Base-by-base conservation (phyloP, 1,284 basidiomycete genomes). In the Trichosporon inkin region DNA sequence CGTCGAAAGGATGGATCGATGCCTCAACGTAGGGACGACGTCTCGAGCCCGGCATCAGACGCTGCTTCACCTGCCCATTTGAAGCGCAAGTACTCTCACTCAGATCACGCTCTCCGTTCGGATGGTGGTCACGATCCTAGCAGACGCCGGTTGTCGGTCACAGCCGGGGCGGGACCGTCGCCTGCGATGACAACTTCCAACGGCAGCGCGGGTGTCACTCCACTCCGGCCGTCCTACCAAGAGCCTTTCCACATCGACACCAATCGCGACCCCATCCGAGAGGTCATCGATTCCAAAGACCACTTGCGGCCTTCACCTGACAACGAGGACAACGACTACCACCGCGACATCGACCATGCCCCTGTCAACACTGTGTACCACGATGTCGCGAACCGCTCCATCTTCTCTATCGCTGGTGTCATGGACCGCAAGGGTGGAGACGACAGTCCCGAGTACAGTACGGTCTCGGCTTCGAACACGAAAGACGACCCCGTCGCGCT, bases 351-450 rank as follows among this genome's bases (percentile, higher is more conserved):
- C 16, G 51, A 53, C 17, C 57, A 59, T 17, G 34, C 40, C 13
- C 65, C 62, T 1, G 62, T 62, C 37, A 61, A 66, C 54, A 62
- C 62, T 24, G 65, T 66, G 5, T 66, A 66, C 38, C 60, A 66
- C 44, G 65, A 58, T 14, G 60, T 66, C 19, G 65, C 65, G 19
- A 49, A 66, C 38, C 55, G 65, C 3, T 58, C 60, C 5, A 58
- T 61, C 10, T 66, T 66, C 52, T 62, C 60, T 6, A 66, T 66
- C 36, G 65, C 65, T 1, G 65, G 65, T 5, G 65, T 62, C 5
- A 62, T 66, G 65, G 62, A 66, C 7, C 58, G 54, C 24, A 49
- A 62, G 17, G 40, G 41, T 7, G 35, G 49, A 1, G 57, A 37
- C 17, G 52, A 41, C 17, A 52, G 17, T 14, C 20, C 36, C 2